Evolutionary conservation across 495 filamentous ascomycete genomes (phyloP), one percentile per base, ranked within the genome.

Genomic region (Hypoxylon intermedium): DNA sequence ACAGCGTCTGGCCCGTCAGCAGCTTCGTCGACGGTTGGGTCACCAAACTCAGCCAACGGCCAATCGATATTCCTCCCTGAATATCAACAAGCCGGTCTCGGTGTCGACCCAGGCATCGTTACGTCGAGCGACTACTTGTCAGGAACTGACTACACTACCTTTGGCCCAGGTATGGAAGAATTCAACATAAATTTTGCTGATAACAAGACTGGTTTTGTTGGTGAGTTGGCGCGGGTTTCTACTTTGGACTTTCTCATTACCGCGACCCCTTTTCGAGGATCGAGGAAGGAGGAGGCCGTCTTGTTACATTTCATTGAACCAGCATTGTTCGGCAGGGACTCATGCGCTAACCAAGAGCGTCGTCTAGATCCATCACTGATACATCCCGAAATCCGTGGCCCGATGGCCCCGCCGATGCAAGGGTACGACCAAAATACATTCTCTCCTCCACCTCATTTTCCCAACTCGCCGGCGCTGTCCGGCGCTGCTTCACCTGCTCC

Each of bases 21-120:
- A 9, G 82, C 89, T 12, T 94, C 92, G 1, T 96, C 92, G 3
- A 82, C 86, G 26, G 87, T 90, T 64, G 90, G 88, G 26, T 97
- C 92, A 6, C 92, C 92, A 15, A 88, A 87, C 56, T 88, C 87
- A 0, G 83, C 82, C 47, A 81, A 82, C 53, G 78, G 83, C 13
- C 83, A 87, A 34, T 76, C 80, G 45, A 75, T 83, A 33, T 75
- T 79, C 68, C 76, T 85, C 67, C 71, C 82, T 74, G 64, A 85
- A 58, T 90, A 88, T 83, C 81, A 82, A n/a, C 77, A 81, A 24
- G 75, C 79, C 38, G 86, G 84, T 26, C 75, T 92, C 28, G 87
- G 84, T 7, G 79, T 90, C 43, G 79, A 77, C 40, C 87, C 88
- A n/a, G 78, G 79, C 46, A 89, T 90, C 43, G 84, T 91, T 50